Conservation (phyloP, 2,329 filamentous ascomycete genomes). For the Aspergillus terreus region DNA sequence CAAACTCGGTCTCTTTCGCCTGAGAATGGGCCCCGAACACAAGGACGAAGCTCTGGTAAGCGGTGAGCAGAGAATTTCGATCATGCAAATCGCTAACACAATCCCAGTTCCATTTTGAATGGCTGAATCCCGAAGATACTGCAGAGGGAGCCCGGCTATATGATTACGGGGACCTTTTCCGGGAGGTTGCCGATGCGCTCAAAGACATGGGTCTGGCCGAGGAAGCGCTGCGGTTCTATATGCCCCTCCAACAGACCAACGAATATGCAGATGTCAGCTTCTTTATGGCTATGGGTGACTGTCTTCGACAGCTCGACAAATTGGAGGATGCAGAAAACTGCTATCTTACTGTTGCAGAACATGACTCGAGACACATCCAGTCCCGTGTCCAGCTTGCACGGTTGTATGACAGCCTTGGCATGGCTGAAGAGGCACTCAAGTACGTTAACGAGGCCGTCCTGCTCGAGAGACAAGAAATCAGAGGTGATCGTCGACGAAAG, state of each 20-base stretch:
- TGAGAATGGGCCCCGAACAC: slow-evolving; percentile 62
- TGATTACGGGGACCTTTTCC: slow-evolving; percentile 75
- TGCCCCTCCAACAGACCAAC: slow-evolving; percentile 46
- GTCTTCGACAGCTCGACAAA: slow-evolving; percentile 63
- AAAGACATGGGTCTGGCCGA: slow-evolving; percentile 48
- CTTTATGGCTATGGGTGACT: slow-evolving; percentile 53
- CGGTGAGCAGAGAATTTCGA: background rate
- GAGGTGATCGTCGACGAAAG: slow-evolving; percentile 28
- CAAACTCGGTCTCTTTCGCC: slow-evolving; percentile 78
- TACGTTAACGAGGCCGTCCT: slow-evolving; percentile 72
- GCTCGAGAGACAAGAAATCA: slow-evolving; percentile 48
- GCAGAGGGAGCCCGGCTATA: slow-evolving; percentile 50
- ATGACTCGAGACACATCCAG: slow-evolving; percentile 68
- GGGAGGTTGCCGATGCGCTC: slow-evolving; percentile 63
- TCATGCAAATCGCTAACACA: slow-evolving; percentile 2
- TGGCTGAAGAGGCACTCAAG: slow-evolving; percentile 72
- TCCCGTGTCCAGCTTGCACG: slow-evolving; percentile 76
- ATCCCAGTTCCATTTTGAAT: slow-evolving; percentile 60
- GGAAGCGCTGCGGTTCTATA: slow-evolving; percentile 58
- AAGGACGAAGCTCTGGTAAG: slow-evolving; percentile 70
- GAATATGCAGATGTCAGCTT: slow-evolving; percentile 48
- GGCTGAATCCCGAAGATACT: slow-evolving; percentile 63
- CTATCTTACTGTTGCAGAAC: slow-evolving; percentile 70
- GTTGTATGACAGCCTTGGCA: slow-evolving; percentile 73
- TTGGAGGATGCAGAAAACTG: slow-evolving; percentile 70